Conservation (phyloP, 2,329 filamentous ascomycete species). For the Neopestalotiopsis sp. region DNA sequence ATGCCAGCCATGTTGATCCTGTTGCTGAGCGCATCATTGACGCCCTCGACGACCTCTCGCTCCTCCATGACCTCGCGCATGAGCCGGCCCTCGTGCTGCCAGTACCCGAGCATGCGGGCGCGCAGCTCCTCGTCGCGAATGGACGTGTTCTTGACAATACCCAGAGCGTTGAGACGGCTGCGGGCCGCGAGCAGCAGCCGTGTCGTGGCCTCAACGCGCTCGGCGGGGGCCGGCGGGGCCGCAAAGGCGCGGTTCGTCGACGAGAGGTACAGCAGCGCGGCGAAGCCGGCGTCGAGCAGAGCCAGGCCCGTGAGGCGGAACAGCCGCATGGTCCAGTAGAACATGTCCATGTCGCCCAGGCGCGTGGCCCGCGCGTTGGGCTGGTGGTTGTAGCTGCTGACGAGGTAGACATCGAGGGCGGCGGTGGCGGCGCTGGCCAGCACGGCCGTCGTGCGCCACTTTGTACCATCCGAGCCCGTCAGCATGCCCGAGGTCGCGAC, state of each 20-base stretch:
- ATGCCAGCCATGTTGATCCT: slow-evolving; percentile 69
- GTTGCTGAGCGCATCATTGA: slow-evolving; percentile 70
- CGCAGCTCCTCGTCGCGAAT: slow-evolving; percentile 76
- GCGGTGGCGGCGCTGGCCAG: slow-evolving; percentile 65
- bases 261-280: slow-evolving; percentile 73
- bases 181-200: slow-evolving; percentile 63
- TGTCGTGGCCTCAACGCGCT: slow-evolving; percentile 68
- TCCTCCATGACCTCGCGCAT: slow-evolving; percentile 82
- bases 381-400: slow-evolving; percentile 69
- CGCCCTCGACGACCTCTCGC: slow-evolving; percentile 72
- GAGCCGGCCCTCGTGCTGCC: slow-evolving; percentile 76
- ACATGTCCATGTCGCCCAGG: slow-evolving; percentile 69
- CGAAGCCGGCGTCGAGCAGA: slow-evolving; percentile 67
- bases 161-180: slow-evolving; percentile 73
- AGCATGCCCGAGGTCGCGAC: slow-evolving; percentile 73
- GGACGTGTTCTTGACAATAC: slow-evolving; percentile 80
- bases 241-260: slow-evolving; percentile 82
- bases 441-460: slow-evolving; percentile 76
- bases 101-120: slow-evolving; percentile 72
- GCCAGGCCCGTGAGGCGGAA: slow-evolving; percentile 70
- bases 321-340: slow-evolving; percentile 72
- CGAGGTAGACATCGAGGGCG: slow-evolving; percentile 68
- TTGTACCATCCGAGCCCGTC: slow-evolving; percentile 64
- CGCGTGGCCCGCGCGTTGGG: slow-evolving; percentile 67
- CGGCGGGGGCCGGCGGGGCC: slow-evolving; percentile 62